Evolutionary conservation across 768 basidiomycete species (phyloP).

Genomic region (Auriscalpium orientale): DNA sequence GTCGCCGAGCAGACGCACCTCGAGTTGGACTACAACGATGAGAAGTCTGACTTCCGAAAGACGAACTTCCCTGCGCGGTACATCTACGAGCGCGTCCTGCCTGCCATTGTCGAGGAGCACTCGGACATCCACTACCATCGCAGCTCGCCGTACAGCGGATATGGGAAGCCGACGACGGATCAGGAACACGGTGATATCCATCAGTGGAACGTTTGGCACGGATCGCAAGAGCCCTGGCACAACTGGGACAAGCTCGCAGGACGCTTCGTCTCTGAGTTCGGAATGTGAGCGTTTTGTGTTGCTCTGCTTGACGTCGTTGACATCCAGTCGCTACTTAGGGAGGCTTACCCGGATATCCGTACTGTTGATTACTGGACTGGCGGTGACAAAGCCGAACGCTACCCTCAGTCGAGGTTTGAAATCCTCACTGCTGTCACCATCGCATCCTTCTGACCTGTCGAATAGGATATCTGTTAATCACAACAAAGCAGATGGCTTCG

Average conservation of each 20-base stretch:
- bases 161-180: constrained; percentile 66
- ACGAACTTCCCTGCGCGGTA: constrained; percentile 84
- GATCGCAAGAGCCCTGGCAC: constrained; percentile 86
- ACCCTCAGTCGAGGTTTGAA: constrained; percentile 76
- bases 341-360: constrained; percentile 81
- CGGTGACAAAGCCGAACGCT: constrained; percentile 63
- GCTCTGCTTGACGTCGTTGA: background rate
- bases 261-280: constrained; percentile 92
- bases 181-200: constrained; percentile 81
- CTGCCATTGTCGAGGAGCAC: constrained; percentile 56
- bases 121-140: constrained; percentile 77
- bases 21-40: constrained; percentile 79
- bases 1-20: constrained; percentile 75
- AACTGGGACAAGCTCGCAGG: constrained; percentile 89
- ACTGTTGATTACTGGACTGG: constrained; percentile 90
- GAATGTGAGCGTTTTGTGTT: constrained; percentile 50
- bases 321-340: constrained; percentile 36
- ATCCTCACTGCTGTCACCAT: background rate
- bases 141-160: constrained; percentile 80
- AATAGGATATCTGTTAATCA: constrained; percentile 65
- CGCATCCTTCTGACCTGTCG: constrained; percentile 3
- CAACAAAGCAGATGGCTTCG: constrained; percentile 88
- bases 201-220: constrained; percentile 97
- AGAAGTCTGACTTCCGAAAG: constrained; percentile 76
- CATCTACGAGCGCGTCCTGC: constrained; percentile 84